Conservation (phyloP, 768 basidiomycete species). For the Clathrus columnatus region DNA sequence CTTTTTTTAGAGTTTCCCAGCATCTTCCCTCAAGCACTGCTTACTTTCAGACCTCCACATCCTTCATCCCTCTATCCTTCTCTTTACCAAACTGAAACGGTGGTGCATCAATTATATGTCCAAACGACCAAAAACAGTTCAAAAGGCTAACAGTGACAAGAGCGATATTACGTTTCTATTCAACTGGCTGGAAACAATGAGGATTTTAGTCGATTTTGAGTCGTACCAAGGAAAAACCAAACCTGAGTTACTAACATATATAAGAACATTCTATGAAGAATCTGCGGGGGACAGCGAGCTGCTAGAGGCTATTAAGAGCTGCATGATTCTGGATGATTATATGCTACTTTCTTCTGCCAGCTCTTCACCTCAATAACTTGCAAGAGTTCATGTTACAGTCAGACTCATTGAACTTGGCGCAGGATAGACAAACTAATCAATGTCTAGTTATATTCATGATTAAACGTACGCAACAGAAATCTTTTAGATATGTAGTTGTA, state of each 20-base stretch:
- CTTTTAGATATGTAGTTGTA: too few species aligned
- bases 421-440: too few species aligned
- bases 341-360: too few species aligned
- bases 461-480: too few species aligned
- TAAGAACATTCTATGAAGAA: not conserved
- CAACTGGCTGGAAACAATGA: not conserved
- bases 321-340: too few species aligned
- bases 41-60: not conserved
- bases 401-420: too few species aligned
- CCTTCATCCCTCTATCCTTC: conserved; percentile 9
- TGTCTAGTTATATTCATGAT: too few species aligned
- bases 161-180: conserved; percentile 5
- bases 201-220: conserved; percentile 3
- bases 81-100: conserved; percentile 11
- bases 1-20: not conserved
- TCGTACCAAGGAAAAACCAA: conserved; percentile 1
- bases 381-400: too few species aligned
- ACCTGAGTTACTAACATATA: not conserved
- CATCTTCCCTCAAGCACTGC: not conserved
- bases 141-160: conserved; percentile 1
- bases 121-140: not conserved
- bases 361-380: too few species aligned
- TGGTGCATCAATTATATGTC: conserved; percentile 4
- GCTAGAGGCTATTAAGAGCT: too few species aligned
- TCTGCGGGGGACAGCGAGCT: not conserved